Conservation (phyloP, 2,329 filamentous ascomycete species). For the Tolypocladium amazonense region DNA sequence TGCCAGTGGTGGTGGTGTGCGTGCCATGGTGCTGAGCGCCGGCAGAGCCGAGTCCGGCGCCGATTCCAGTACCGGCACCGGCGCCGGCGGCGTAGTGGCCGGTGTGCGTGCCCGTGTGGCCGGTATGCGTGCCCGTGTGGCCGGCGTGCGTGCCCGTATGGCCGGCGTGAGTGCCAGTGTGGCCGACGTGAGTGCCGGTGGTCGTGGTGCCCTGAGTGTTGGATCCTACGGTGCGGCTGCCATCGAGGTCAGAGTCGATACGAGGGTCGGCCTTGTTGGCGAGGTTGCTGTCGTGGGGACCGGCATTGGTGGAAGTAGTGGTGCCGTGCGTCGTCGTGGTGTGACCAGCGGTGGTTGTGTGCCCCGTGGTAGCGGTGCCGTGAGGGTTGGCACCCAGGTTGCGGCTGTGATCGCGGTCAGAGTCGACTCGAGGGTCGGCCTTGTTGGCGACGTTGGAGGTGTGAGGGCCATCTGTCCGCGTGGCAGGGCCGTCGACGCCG, state of each 20-base stretch:
- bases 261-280: slow-evolving; percentile 42
- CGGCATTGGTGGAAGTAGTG: slow-evolving; percentile 14
- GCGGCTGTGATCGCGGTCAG: slow-evolving; percentile 31
- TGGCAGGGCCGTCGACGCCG: slow-evolving; percentile 10
- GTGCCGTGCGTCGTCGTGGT: slow-evolving; percentile 6
- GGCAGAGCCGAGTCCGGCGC: neutral
- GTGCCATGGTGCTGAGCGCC: neutral
- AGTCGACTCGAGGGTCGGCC: slow-evolving; percentile 42
- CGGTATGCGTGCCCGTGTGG: neutral
- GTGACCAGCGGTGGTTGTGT: slow-evolving; percentile 16
- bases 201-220: slow-evolving; percentile 14
- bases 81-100: slow-evolving; percentile 26
- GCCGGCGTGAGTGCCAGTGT: neutral
- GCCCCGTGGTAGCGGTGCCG: slow-evolving; percentile 13
- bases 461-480: slow-evolving; percentile 31
- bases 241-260: slow-evolving; percentile 40
- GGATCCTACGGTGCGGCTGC: slow-evolving; percentile 16
- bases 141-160: neutral
- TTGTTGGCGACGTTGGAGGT: slow-evolving; percentile 35
- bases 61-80: neutral
- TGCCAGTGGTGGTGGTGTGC: neutral
- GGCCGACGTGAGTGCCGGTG: slow-evolving; percentile 1
- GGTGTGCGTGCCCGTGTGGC: too few relatives aligned
- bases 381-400: slow-evolving; percentile 21
- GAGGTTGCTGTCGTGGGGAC: slow-evolving; percentile 33